These are phyloP conservation scores for Phaeosphaeria sp. DNA, from an alignment of 2,329 filamentous ascomycete species.

Conservation along the genomic window DNA sequence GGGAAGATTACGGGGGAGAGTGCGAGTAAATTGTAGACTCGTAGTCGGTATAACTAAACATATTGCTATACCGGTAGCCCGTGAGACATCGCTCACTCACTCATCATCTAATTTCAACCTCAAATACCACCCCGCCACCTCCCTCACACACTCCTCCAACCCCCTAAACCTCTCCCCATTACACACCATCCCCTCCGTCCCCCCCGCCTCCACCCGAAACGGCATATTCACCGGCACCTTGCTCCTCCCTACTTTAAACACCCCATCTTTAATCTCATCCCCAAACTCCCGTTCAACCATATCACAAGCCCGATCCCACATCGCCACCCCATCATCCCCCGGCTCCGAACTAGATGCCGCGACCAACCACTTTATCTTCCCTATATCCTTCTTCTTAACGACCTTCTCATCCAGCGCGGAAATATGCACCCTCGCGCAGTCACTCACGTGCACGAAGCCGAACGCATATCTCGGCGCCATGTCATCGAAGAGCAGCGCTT, in stretches of 20 bases:
- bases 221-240: conserved; percentile 42
- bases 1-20: conserved; percentile 27
- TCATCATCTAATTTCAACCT: conserved; percentile 7
- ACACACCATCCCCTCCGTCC: conserved; percentile 34
- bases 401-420: conserved; percentile 33
- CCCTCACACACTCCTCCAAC: conserved; percentile 31
- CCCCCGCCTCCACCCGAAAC: conserved; percentile 35
- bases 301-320: conserved; percentile 34
- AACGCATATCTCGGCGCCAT: conserved; percentile 40
- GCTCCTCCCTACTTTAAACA: conserved; percentile 31
- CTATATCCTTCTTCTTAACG: conserved; percentile 19
- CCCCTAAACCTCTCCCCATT: conserved; percentile 23
- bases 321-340: conserved; percentile 19
- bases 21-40: conserved; percentile 37
- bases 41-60: too few species aligned
- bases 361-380: conserved; percentile 38
- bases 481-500: conserved; percentile 40
- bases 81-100: too few species aligned
- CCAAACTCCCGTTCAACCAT: conserved; percentile 26
- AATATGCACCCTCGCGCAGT: conserved; percentile 42
- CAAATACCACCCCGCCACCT: conserved; percentile 41
- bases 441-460: conserved; percentile 42
- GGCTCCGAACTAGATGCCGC: conserved; percentile 32
- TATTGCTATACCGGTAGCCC: too few species aligned
- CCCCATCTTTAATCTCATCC: conserved; percentile 18